A percentile compares a stretch with the other conserved stretches of the same genome.
Evolutionary conservation across 2,329 filamentous ascomycete species (phyloP).

Genomic region (Nemania sp.): DNA sequence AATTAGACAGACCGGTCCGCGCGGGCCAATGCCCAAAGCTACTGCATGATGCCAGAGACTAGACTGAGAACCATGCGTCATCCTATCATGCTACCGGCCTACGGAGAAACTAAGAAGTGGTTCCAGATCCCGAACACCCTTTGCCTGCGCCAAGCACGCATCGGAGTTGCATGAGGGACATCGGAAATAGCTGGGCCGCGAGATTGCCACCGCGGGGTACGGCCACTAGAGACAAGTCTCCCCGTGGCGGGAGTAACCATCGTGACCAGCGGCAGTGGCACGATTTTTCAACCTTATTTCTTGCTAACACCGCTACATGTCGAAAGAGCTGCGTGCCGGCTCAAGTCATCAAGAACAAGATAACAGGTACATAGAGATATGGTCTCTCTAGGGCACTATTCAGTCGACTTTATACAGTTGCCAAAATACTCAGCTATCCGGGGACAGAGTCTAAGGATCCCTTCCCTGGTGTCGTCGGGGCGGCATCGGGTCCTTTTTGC

Average conservation of each 20-base stretch:
- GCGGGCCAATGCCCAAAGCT: slow-evolving; percentile 9
- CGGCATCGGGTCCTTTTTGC: slow-evolving; percentile 50
- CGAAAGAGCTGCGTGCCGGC: slow-evolving; percentile 1
- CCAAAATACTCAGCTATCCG: slow-evolving; percentile 34
- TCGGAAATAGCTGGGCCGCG: slow-evolving; percentile 8
- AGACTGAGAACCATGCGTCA: slow-evolving; percentile 23
- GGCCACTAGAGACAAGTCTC: not conserved
- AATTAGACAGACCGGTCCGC: slow-evolving; percentile 26
- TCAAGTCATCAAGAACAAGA: slow-evolving; percentile 5
- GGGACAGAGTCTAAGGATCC: slow-evolving; percentile 45
- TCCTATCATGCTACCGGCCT: slow-evolving; percentile 16
- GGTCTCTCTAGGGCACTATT: slow-evolving; percentile 6
- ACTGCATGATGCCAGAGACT: slow-evolving; percentile 25
- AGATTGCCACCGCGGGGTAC: slow-evolving; percentile 14
- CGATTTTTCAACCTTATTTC: slow-evolving; percentile 14
- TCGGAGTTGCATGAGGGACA: slow-evolving; percentile 18
- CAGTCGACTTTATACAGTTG: slow-evolving; percentile 17
- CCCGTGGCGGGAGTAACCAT: not conserved
- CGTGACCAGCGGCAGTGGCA: not conserved
- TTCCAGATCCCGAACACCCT: slow-evolving; percentile 16
- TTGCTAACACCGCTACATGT: slow-evolving; percentile 4
- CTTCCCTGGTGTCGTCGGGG: slow-evolving; percentile 44
- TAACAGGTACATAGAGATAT: not conserved
- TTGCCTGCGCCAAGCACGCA: slow-evolving; percentile 19
- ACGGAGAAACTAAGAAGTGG: slow-evolving; percentile 17